Evolutionary conservation across 345 rosid species (phyloP).

Genomic region (Lenwebbia sp.): DNA sequence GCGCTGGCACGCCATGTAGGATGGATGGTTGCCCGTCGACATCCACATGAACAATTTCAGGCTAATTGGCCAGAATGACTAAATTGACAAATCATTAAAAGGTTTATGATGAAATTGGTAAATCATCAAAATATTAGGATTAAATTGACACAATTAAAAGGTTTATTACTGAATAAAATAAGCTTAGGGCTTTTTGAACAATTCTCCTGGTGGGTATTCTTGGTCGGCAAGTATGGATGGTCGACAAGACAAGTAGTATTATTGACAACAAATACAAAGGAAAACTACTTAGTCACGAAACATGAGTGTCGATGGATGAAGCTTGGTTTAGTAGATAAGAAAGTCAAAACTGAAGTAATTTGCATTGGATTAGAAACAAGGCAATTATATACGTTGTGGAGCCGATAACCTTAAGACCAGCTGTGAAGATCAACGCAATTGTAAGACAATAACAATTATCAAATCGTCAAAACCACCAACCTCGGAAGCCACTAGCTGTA

Average conservation of each 20-base stretch:
- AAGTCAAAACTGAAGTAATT: background rate
- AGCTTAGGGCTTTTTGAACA: too few relatives aligned
- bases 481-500: background rate
- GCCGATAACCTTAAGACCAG: background rate
- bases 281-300: background rate
- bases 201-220: background rate
- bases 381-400: background rate
- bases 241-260: background rate
- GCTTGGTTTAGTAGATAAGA: background rate
- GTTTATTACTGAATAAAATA: too few relatives aligned
- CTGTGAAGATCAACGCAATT: background rate
- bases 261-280: background rate
- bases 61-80: too few relatives aligned
- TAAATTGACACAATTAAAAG: too few relatives aligned
- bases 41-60: too few relatives aligned
- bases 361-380: background rate
- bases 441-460: background rate
- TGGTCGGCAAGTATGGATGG: background rate
- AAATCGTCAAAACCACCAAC: background rate
- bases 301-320: background rate
- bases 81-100: too few relatives aligned
- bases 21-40: too few relatives aligned
- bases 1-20: too few relatives aligned
- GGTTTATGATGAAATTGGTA: too few relatives aligned
- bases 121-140: too few relatives aligned